These are phyloP conservation scores for Taphrina populina DNA, from an alignment of 1,139 yeast genomes.

Conservation along the genomic window DNA sequence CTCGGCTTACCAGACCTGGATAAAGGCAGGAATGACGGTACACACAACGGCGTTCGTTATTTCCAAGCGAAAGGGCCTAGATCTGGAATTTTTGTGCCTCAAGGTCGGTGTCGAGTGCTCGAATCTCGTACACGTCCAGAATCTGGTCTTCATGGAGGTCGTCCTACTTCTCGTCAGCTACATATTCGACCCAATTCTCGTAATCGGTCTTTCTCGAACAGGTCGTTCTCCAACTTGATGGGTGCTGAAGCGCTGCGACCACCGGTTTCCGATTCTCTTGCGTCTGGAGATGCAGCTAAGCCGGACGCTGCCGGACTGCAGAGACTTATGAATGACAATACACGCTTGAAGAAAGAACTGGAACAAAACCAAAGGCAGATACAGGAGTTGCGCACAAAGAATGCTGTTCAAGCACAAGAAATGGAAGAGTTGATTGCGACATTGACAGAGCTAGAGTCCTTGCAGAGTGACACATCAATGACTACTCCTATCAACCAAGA, in stretches of 20 bases:
- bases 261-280: background rate
- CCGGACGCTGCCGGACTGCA: conserved; percentile 13
- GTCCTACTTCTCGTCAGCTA: conserved; percentile 14
- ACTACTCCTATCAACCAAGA: background rate
- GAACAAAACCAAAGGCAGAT: conserved; percentile 9
- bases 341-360: conserved; percentile 11
- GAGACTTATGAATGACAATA: conserved; percentile 24
- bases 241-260: background rate
- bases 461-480: background rate
- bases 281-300: background rate
- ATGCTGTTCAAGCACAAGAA: conserved; percentile 29
- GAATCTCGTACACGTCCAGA: background rate
- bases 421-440: conserved; percentile 27
- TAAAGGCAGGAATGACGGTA: conserved; percentile 80
- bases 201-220: conserved; percentile 4
- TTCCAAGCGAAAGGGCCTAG: conserved; percentile 52
- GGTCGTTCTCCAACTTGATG: conserved; percentile 6
- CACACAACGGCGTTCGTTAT: conserved; percentile 57
- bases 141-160: background rate
- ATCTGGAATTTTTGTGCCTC: conserved; percentile 41
- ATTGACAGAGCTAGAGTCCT: conserved; percentile 18
- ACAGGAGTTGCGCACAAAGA: background rate
- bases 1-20: conserved; percentile 61
- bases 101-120: conserved; percentile 28
- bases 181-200: conserved; percentile 12